Conservation (phyloP, 805 yeast genomes). For the Zygosaccharomyces lentus region DNA sequence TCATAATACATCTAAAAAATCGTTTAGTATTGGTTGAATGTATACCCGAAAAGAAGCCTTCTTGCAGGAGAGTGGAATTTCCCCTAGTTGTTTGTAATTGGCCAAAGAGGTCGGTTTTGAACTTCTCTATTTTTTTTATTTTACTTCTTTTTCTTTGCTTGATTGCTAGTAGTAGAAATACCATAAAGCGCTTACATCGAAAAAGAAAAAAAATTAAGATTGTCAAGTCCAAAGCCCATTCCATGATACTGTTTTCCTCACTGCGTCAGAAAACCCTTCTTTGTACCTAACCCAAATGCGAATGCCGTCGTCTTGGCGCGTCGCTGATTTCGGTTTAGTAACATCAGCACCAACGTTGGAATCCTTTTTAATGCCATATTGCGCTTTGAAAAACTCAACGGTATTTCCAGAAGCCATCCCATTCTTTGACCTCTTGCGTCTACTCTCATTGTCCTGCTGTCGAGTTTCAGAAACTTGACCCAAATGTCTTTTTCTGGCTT, state of each 20-base stretch:
- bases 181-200: background rate
- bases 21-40: too few relatives aligned
- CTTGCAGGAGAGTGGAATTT: too few relatives aligned
- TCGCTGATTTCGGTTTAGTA: conserved; percentile 21
- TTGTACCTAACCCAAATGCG: conserved; percentile 84
- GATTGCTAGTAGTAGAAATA: too few relatives aligned
- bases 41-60: too few relatives aligned
- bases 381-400: conserved; percentile 42
- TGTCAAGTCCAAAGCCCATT: conserved; percentile 45
- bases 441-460: conserved; percentile 19
- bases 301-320: conserved; percentile 27
- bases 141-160: too few relatives aligned
- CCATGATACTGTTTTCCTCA: conserved; percentile 80
- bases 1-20: too few relatives aligned
- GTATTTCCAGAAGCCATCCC: conserved; percentile 20
- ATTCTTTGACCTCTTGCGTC: conserved; percentile 19
- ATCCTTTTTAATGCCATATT: conserved; percentile 33
- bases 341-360: background rate
- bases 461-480: conserved; percentile 19
- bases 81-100: too few relatives aligned
- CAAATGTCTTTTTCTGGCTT: conserved; percentile 34
- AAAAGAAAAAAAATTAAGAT: background rate
- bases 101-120: too few relatives aligned
- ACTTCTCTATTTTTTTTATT: too few relatives aligned
- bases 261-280: conserved; percentile 92